A percentile compares a stretch with the other conserved stretches of the same genome.
These are phyloP conservation scores for Alternaria arborescens DNA, from an alignment of 2,329 filamentous ascomycete genomes.

Conservation along the genomic window DNA sequence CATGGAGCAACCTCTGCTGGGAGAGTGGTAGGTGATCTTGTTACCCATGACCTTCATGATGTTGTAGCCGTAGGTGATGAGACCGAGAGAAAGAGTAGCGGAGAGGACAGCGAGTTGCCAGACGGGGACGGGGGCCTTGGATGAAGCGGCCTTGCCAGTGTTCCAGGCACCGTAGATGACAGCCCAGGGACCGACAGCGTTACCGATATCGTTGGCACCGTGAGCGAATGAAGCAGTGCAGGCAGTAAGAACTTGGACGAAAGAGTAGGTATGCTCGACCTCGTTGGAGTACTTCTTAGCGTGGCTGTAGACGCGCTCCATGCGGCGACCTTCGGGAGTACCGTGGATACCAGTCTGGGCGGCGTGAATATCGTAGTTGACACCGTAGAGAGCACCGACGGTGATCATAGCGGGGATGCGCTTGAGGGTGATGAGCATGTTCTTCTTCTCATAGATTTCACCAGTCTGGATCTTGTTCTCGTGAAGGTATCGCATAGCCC, in stretches of 20 bases:
- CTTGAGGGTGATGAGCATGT: conserved; percentile 69
- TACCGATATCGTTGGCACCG: conserved; percentile 72
- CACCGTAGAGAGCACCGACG: conserved; percentile 72
- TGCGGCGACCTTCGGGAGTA: conserved; percentile 76
- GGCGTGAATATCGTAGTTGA: conserved; percentile 83
- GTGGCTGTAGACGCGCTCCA: conserved; percentile 70
- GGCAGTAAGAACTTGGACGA: conserved; percentile 61
- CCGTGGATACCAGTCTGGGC: conserved; percentile 75
- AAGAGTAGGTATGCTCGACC: conserved; percentile 54
- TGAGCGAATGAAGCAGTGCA: conserved; percentile 61
- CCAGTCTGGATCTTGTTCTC: conserved; percentile 77
- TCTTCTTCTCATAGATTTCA: conserved; percentile 76
- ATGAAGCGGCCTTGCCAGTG: conserved; percentile 69
- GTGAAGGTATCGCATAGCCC: conserved; percentile 81
- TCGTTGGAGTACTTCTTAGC: conserved; percentile 50
- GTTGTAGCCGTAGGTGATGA: conserved; percentile 81
- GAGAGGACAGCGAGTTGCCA: conserved; percentile 80
- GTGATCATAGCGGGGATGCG: conserved; percentile 74
- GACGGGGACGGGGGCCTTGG: conserved; percentile 72
- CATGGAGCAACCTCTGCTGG: conserved; percentile 67
- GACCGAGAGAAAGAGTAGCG: conserved; percentile 68
- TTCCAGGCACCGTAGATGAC: conserved; percentile 50
- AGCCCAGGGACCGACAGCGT: conserved; percentile 50
- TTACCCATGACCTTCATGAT: conserved; percentile 87
- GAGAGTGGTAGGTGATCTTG: conserved; percentile 4